These are phyloP conservation scores for Malus orientalis DNA, from an alignment of 306 rosid species.

Conservation along the genomic window DNA sequence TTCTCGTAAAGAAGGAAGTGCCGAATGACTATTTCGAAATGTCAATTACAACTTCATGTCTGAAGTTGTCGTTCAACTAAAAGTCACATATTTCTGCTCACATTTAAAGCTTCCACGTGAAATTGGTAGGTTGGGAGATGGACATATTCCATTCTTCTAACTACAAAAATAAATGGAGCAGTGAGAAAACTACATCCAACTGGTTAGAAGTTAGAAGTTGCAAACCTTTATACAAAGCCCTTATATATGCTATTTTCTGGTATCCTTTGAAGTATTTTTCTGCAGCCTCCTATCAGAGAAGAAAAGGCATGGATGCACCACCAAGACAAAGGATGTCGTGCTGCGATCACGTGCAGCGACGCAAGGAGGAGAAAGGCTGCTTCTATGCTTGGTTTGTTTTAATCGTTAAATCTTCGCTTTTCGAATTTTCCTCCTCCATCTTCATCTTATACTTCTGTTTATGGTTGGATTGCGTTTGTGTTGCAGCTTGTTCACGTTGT, in stretches of 20 bases:
- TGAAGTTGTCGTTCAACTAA: background rate
- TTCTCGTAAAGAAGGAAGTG: too few species aligned
- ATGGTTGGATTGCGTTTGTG: background rate
- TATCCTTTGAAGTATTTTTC: background rate
- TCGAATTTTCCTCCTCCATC: background rate
- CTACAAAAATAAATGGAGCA: background rate
- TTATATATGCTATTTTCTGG: background rate
- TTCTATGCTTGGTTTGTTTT: slow-evolving; percentile 42
- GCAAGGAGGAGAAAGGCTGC: slow-evolving; percentile 41
- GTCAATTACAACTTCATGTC: too few species aligned
- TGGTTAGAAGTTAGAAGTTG: background rate
- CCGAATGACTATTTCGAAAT: too few species aligned
- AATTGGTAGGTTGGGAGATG: background rate
- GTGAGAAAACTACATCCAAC: background rate
- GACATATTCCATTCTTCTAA: background rate
- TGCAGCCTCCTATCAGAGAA: background rate
- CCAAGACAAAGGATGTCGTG: slow-evolving; percentile 33
- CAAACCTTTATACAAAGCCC: background rate
- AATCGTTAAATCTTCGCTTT: background rate
- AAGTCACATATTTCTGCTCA: background rate
- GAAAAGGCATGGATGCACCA: slow-evolving; percentile 33
- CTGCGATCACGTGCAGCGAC: slow-evolving; percentile 32
- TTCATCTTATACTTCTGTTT: background rate
- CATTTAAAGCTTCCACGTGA: slow-evolving; percentile 10
- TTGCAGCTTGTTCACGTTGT: slow-evolving; percentile 42